Evolutionary conservation across 1,284 basidiomycete species (phyloP), one percentile per base, ranked within the genome.

Genomic region (Puccinia novopanici): DNA sequence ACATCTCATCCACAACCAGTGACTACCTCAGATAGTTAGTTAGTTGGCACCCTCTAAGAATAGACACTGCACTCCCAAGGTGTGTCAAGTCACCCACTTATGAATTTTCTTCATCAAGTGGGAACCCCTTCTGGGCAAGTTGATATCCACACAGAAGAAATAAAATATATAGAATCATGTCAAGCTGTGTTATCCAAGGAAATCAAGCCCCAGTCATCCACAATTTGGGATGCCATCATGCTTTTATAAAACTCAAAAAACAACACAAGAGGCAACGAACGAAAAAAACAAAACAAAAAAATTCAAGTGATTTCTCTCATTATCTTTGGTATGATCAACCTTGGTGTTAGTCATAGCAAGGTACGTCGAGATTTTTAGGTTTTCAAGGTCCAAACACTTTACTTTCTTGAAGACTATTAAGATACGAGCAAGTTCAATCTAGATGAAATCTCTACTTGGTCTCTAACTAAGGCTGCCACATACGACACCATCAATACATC

Each of bases 361-460:
- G 17, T 17, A 12, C n/a, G 3, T 37, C 1, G 34, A 40, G 17
- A 63, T 34, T 30, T 40, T 63, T n/a, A 27, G n/a, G n/a, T 19
- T 9, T 57, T n/a, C n/a, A n/a, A 57, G n/a, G 24, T 24, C 2
- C 2, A 57, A 27, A 57, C 17, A 19, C 17, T 40, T 34, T 27
- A 13, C 27, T 63, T 63, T 17, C 30, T 63, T 19, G 59, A 40
- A 19, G 59, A 15, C 34, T 19, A 71, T 84, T 84, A 68, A 82
- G 84, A 87, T 63, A 84, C 88, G 80, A 93, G 89, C 81, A 99
- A 89, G 75, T 93, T 92, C 85, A 99, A 88, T 84, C 96, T 90
- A 65, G 93, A 90, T 3, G 94, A 93, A 59, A 98, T 91, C 87
- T 98, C 95, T 77, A 94, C 93, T 88, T 99, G 96, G 82, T 93